These are phyloP conservation scores for Verticillium albo-atrum DNA, from an alignment of 2,329 filamentous ascomycete genomes.

Conservation along the genomic window DNA sequence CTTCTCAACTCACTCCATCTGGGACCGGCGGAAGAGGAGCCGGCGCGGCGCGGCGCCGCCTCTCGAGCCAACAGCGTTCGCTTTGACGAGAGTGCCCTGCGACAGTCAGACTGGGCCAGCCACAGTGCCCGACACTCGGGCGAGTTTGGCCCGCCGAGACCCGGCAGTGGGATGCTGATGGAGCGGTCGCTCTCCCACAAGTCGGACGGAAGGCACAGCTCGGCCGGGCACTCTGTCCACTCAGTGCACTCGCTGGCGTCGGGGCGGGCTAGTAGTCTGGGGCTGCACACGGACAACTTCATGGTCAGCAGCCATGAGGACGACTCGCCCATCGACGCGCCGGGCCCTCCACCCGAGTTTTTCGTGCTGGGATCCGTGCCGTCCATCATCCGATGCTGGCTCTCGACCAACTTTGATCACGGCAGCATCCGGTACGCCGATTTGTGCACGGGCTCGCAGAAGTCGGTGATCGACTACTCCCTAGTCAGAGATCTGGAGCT, in stretches of 20 bases:
- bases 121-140: slow-evolving; percentile 78
- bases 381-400: slow-evolving; percentile 92
- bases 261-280: slow-evolving; percentile 82
- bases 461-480: slow-evolving; percentile 73
- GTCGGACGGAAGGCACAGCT: slow-evolving; percentile 92
- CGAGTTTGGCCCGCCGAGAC: slow-evolving; percentile 70
- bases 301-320: slow-evolving; percentile 58
- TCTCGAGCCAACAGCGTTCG: slow-evolving; percentile 96
- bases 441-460: slow-evolving; percentile 86
- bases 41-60: slow-evolving; percentile 76
- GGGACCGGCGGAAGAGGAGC: slow-evolving; percentile 77
- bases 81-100: slow-evolving; percentile 92
- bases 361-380: slow-evolving; percentile 86
- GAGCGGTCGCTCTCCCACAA: slow-evolving; percentile 92
- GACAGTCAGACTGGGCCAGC: slow-evolving; percentile 74
- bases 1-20: slow-evolving; percentile 78
- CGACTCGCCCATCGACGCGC: slow-evolving; percentile 66
- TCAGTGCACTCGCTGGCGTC: slow-evolving; percentile 67
- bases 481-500: slow-evolving; percentile 73
- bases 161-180: slow-evolving; percentile 80
- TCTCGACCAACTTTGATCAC: slow-evolving; percentile 86
- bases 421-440: slow-evolving; percentile 86
- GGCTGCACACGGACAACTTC: slow-evolving; percentile 67
- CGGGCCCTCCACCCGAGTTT: slow-evolving; percentile 75
- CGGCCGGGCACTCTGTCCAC: slow-evolving; percentile 66